Percentiles rank a stretch among this genome's conserved stretches.
phyloP scores from a whole-genome alignment of 139 green algal genomes.

The Nannochloris sp. region DNA sequence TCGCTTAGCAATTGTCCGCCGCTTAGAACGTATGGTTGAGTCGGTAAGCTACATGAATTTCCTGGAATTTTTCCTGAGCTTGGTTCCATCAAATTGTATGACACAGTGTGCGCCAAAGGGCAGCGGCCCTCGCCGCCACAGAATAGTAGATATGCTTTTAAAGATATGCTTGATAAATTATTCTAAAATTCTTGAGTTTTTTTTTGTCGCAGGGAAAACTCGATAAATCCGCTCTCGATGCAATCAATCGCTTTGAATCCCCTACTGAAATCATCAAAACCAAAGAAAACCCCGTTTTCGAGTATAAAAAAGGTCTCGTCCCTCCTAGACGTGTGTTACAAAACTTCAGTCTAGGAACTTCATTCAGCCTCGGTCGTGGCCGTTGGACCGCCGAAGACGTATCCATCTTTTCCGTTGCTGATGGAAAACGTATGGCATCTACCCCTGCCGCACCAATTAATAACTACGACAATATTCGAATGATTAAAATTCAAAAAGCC shows the following conservation, averaged over 20 bases:
- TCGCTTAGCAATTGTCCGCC: constrained; percentile 3
- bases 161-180: neutral
- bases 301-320: neutral
- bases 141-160: no score
- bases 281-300: constrained; percentile 8
- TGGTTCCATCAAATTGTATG: neutral
- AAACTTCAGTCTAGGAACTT: neutral
- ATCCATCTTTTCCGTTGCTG: constrained; percentile 40
- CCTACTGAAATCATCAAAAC: neutral
- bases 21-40: constrained; percentile 16
- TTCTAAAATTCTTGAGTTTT: neutral
- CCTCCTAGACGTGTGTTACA: neutral
- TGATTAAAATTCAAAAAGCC: constrained; percentile 13
- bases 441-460: constrained; percentile 9
- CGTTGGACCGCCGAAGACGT: constrained; percentile 13
- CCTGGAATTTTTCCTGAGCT: neutral
- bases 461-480: constrained; percentile 28
- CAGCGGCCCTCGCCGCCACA: no score
- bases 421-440: constrained; percentile 35
- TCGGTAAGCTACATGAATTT: neutral
- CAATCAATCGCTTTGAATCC: neutral
- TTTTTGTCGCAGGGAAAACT: constrained; percentile 11
- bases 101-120: neutral
- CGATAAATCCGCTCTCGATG: neutral
- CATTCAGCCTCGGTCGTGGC: constrained; percentile 10